Conservation (phyloP, 306 rosid genomes). For the Fragaria vesca region DNA sequence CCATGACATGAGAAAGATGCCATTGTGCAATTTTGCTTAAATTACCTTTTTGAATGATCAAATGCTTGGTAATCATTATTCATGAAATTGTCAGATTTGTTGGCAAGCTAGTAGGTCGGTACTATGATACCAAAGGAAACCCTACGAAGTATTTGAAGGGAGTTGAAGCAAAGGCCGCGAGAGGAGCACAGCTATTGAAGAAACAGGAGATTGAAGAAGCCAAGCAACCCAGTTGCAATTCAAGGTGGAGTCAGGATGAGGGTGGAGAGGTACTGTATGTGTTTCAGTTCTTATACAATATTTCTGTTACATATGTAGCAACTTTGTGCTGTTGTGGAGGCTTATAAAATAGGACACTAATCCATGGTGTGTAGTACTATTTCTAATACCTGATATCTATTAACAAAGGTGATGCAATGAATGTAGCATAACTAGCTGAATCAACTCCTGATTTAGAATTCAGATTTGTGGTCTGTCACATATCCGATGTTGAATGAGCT, state of each 20-base stretch:
- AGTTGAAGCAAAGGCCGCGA: slow-evolving; percentile 87
- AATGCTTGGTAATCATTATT: slow-evolving; percentile 20
- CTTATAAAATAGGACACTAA: not conserved
- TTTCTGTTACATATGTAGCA: not conserved
- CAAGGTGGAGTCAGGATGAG: slow-evolving; percentile 90
- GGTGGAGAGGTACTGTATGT: slow-evolving; percentile 75
- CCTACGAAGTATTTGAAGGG: slow-evolving; percentile 89
- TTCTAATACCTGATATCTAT: not conserved
- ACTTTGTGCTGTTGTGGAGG: not conserved
- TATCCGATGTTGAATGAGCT: not conserved
- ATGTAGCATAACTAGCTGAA: not conserved
- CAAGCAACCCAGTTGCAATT: slow-evolving; percentile 76
- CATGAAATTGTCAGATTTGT: slow-evolving; percentile 47
- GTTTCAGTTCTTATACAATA: not conserved
- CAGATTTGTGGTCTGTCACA: not conserved
- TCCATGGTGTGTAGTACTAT: not conserved
- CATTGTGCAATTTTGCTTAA: not conserved
- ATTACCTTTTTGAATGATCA: not conserved
- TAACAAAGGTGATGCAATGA: not conserved
- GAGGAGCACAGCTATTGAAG: slow-evolving; percentile 90
- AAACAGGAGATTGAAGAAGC: slow-evolving; percentile 90
- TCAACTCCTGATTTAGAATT: not conserved
- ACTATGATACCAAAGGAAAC: slow-evolving; percentile 69
- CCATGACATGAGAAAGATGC: not conserved
- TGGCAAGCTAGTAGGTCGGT: slow-evolving; percentile 85